phyloP scores from a whole-genome alignment of 1,284 basidiomycete species.

The Trichosporon faecale region DNA sequence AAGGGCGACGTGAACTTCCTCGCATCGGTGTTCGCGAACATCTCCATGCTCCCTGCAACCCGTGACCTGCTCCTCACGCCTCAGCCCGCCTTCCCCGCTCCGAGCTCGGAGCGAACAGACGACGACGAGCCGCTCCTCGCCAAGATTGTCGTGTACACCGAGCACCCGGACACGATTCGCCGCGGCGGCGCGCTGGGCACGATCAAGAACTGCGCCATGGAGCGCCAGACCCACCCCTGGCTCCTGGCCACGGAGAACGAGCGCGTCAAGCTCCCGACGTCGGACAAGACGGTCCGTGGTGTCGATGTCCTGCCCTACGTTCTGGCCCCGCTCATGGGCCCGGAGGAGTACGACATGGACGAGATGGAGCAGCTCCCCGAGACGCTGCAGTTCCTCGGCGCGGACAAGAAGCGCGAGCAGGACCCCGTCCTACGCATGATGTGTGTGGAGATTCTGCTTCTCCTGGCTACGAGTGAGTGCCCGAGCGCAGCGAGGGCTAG shows the following conservation, averaged over 20 bases:
- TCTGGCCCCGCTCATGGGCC: constrained; percentile 85
- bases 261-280: constrained; percentile 47
- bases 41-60: constrained; percentile 59
- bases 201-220: constrained; percentile 62
- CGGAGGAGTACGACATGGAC: constrained; percentile 88
- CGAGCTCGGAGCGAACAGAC: constrained; percentile 29
- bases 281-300: constrained; percentile 61
- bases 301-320: constrained; percentile 79
- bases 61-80: constrained; percentile 43
- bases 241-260: constrained; percentile 49
- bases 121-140: constrained; percentile 70
- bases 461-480: constrained; percentile 71
- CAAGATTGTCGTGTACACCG: constrained; percentile 79
- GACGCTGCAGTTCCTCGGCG: constrained; percentile 81
- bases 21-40: constrained; percentile 85
- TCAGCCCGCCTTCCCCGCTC: constrained; percentile 47
- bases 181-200: constrained; percentile 79
- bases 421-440: constrained; percentile 77
- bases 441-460: constrained; percentile 81
- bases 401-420: constrained; percentile 76
- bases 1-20: constrained; percentile 83
- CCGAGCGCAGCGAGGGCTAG: background rate
- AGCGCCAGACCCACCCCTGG: constrained; percentile 47
- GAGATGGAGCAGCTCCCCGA: constrained; percentile 84
- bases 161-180: constrained; percentile 78